phyloP scores from a whole-genome alignment of 2,329 filamentous ascomycete species.

The Moelleriella libera region DNA sequence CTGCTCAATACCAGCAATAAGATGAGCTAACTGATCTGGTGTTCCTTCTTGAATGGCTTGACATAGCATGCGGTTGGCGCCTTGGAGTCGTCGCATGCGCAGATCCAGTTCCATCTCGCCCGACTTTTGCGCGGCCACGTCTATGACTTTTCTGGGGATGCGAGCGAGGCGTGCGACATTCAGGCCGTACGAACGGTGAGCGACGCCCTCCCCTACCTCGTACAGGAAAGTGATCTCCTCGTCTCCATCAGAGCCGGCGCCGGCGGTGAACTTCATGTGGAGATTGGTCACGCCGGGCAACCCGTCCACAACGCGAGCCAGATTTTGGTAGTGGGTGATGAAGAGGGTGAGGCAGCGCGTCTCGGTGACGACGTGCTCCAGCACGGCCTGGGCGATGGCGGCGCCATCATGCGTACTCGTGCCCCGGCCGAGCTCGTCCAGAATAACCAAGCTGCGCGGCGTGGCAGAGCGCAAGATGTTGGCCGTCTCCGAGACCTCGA shows the following conservation, averaged over 20 bases:
- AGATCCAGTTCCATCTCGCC: constrained; percentile 65
- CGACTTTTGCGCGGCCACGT: constrained; percentile 68
- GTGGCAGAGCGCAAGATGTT: constrained; percentile 85
- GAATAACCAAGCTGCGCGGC: constrained; percentile 69
- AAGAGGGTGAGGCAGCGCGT: constrained; percentile 73
- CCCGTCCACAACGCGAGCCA: constrained; percentile 55
- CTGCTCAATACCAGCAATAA: constrained; percentile 44
- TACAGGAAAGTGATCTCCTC: constrained; percentile 90
- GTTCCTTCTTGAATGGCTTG: constrained; percentile 19
- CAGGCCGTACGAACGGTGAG: constrained; percentile 84
- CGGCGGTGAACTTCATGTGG: constrained; percentile 73
- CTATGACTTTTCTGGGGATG: constrained; percentile 63
- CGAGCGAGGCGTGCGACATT: constrained; percentile 83
- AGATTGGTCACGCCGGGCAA: constrained; percentile 69
- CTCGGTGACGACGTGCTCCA: constrained; percentile 68
- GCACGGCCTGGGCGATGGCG: constrained; percentile 84
- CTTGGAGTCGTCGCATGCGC: constrained; percentile 44
- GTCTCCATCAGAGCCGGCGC: constrained; percentile 31
- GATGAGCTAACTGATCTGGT: constrained; percentile 33
- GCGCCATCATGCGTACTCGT: constrained; percentile 94
- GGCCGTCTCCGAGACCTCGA: constrained; percentile 85
- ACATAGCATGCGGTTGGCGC: constrained; percentile 26
- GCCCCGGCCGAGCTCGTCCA: constrained; percentile 88
- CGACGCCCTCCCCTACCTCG: constrained; percentile 79
- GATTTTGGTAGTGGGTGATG: constrained; percentile 93